Conservation (phyloP, 2,329 filamentous ascomycete genomes). For the Torrubiellomyces zombiae region DNA sequence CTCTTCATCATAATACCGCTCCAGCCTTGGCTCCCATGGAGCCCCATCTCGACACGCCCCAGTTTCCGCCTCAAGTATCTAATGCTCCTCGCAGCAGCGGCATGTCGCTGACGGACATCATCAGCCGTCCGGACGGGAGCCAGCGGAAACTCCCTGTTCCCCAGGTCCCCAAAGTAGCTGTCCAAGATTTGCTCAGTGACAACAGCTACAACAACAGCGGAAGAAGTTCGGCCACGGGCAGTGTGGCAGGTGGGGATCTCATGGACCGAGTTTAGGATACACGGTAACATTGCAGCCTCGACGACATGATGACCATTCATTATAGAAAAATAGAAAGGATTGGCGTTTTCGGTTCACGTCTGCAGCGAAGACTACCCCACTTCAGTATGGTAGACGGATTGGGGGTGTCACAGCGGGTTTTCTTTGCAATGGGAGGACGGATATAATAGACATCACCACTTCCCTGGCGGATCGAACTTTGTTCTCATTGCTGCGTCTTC, state of each 20-base stretch:
- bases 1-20: slow-evolving; percentile 33
- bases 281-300: slow-evolving; percentile 10
- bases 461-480: slow-evolving; percentile 4
- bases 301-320: slow-evolving; percentile 22
- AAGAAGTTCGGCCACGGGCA: slow-evolving; percentile 61
- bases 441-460: slow-evolving; percentile 7
- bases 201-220: slow-evolving; percentile 54
- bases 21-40: slow-evolving; percentile 43
- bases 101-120: slow-evolving; percentile 79
- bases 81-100: slow-evolving; percentile 39
- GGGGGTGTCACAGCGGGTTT: not conserved
- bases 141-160: slow-evolving; percentile 85
- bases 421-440: not conserved
- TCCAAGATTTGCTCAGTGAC: slow-evolving; percentile 66
- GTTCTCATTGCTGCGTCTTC: no score
- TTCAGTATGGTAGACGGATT: slow-evolving; percentile 1
- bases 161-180: slow-evolving; percentile 75
- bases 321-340: slow-evolving; percentile 23
- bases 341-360: slow-evolving; percentile 18
- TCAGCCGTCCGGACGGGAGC: slow-evolving; percentile 71
- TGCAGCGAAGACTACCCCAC: slow-evolving; percentile 7
- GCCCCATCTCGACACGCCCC: slow-evolving; percentile 30
- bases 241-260: slow-evolving; percentile 56
- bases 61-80: slow-evolving; percentile 31
- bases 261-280: slow-evolving; percentile 33